phyloP scores from a whole-genome alignment of 2,329 filamentous ascomycete genomes.

The Microsporum audouinii region DNA sequence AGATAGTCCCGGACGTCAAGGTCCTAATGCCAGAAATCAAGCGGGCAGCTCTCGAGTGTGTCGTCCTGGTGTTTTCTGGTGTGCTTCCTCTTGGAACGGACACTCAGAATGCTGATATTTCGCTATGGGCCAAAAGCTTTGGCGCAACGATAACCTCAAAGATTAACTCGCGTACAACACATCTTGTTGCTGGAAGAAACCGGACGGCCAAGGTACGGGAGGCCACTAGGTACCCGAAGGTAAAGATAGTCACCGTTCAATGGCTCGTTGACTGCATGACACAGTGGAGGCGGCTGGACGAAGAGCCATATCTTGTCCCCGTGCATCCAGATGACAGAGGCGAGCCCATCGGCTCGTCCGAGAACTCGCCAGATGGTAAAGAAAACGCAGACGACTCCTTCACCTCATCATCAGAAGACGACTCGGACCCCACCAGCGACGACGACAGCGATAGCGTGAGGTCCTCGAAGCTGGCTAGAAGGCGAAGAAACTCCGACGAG shows the following conservation, averaged over 20 bases:
- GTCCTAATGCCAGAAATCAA: slow-evolving; percentile 76
- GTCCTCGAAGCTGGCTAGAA: slow-evolving; percentile 27
- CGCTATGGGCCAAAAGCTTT: slow-evolving; percentile 74
- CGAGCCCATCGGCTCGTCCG: slow-evolving; percentile 24
- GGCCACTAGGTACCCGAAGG: slow-evolving; percentile 63
- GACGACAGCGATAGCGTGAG: slow-evolving; percentile 27
- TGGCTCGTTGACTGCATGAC: slow-evolving; percentile 81
- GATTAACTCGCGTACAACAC: slow-evolving; percentile 38
- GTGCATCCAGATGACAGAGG: slow-evolving; percentile 57
- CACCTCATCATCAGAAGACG: slow-evolving; percentile 17
- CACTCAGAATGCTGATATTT: slow-evolving; percentile 72
- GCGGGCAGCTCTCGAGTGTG: slow-evolving; percentile 58
- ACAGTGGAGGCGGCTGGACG: slow-evolving; percentile 70
- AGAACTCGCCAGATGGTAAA: slow-evolving; percentile 20
- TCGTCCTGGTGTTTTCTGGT: slow-evolving; percentile 77
- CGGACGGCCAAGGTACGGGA: slow-evolving; percentile 85
- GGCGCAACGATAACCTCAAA: slow-evolving; percentile 51
- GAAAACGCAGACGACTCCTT: slow-evolving; percentile 9
- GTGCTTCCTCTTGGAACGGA: slow-evolving; percentile 74
- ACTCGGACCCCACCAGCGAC: slow-evolving; percentile 16
- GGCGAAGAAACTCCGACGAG: slow-evolving; percentile 31
- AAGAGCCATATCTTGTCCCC: slow-evolving; percentile 66
- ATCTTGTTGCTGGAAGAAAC: slow-evolving; percentile 45
- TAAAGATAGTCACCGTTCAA: slow-evolving; percentile 83
- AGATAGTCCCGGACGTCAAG: slow-evolving; percentile 71